phyloP scores from a whole-genome alignment of 1,284 basidiomycete species.

The Tilletia caries region DNA sequence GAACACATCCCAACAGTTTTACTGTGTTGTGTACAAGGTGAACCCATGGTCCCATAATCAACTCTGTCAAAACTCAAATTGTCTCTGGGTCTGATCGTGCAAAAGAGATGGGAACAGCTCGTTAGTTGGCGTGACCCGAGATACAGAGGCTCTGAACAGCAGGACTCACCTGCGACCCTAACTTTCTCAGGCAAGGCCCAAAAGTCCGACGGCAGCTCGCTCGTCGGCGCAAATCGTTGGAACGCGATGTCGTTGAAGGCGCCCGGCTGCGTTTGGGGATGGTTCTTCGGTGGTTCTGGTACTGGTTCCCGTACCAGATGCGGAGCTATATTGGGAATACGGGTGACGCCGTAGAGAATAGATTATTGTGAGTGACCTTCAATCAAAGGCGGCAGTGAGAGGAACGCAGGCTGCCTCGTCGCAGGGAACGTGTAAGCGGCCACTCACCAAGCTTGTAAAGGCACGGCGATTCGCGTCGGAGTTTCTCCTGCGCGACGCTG shows the following conservation, averaged over 20 bases:
- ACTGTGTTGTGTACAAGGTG: too few relatives aligned
- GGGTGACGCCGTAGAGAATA: neutral
- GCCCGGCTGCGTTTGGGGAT: neutral
- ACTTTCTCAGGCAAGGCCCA: neutral
- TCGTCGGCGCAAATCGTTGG: neutral
- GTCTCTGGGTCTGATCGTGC: too few relatives aligned
- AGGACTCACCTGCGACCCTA: too few relatives aligned
- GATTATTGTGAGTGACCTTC: neutral
- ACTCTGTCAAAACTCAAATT: too few relatives aligned
- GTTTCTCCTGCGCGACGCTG: neutral
- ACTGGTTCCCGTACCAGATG: neutral
- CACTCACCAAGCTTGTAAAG: neutral
- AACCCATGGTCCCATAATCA: too few relatives aligned
- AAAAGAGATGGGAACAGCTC: too few relatives aligned
- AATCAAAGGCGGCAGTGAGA: too few relatives aligned
- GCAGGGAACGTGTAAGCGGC: neutral
- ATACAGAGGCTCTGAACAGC: too few relatives aligned
- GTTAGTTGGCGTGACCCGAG: too few relatives aligned
- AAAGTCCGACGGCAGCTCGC: neutral
- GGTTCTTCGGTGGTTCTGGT: neutral
- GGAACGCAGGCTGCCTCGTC: neutral
- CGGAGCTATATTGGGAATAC: neutral
- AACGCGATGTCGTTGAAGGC: slow-evolving; percentile 6
- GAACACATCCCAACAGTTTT: too few relatives aligned
- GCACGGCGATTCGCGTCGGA: neutral